Conservation (phyloP, 345 rosid genomes). For the Acer saccharum region DNA sequence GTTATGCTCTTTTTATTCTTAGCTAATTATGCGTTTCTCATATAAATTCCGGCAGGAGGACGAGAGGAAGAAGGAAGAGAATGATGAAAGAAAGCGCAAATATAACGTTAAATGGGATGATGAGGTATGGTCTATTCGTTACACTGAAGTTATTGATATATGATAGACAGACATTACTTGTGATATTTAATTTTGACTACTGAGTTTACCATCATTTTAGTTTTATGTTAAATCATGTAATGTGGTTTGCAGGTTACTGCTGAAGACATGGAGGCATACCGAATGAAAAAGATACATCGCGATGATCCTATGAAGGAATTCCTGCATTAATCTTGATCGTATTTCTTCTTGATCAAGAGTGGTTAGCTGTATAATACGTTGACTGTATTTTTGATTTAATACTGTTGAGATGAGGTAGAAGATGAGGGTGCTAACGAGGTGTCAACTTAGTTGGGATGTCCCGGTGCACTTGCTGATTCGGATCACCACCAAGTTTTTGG, state of each 20-base stretch:
- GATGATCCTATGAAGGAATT: slow-evolving; percentile 66
- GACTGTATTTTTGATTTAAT: no score
- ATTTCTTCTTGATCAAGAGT: neutral
- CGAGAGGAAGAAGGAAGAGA: slow-evolving; percentile 45
- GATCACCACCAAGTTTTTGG: no score
- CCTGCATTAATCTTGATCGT: slow-evolving; percentile 27
- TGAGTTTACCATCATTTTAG: neutral
- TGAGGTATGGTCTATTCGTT: slow-evolving; percentile 27
- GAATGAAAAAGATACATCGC: slow-evolving; percentile 49
- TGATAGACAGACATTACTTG: neutral
- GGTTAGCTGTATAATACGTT: neutral
- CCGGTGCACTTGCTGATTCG: no score
- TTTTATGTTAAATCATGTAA: neutral
- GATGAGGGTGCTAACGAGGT: no score
- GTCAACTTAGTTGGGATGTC: no score
- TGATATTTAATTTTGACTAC: neutral
- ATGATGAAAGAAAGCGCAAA: slow-evolving; percentile 61
- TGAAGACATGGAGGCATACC: slow-evolving; percentile 65
- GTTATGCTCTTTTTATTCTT: neutral
- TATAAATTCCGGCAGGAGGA: slow-evolving; percentile 41
- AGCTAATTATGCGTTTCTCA: neutral
- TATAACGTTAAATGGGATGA: slow-evolving; percentile 48
- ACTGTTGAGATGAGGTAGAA: no score
- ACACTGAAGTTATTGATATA: no score
- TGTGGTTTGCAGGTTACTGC: slow-evolving; percentile 35